phyloP scores from a whole-genome alignment of 495 filamentous ascomycete genomes.

The Peziza echinospora region DNA sequence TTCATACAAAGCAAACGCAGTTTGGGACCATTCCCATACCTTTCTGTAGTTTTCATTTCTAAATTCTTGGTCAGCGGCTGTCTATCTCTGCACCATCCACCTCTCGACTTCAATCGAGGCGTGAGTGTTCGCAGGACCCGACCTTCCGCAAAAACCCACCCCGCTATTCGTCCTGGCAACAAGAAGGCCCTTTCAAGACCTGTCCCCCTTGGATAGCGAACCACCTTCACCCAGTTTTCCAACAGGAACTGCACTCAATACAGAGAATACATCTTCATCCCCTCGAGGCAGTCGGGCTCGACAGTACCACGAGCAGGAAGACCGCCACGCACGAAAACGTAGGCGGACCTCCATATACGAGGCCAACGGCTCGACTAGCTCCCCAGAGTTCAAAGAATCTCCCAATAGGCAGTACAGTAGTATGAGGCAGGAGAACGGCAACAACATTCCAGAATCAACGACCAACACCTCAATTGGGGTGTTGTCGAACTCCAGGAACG shows the following conservation, averaged over 20 bases:
- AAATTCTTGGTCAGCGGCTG: slow-evolving; percentile 20
- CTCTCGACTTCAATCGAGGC: slow-evolving; percentile 19
- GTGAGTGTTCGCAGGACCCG: slow-evolving; percentile 19
- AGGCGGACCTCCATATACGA: slow-evolving; percentile 17
- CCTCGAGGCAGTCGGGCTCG: slow-evolving; percentile 9
- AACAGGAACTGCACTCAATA: slow-evolving; percentile 2
- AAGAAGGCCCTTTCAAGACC: slow-evolving; percentile 19
- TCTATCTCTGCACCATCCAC: slow-evolving; percentile 19
- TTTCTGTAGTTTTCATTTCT: too few species aligned
- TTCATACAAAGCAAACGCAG: too few species aligned
- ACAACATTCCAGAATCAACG: slow-evolving; percentile 10
- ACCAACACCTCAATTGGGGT: slow-evolving; percentile 5
- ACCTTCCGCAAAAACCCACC: slow-evolving; percentile 15
- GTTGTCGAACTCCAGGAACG: background rate
- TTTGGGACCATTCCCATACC: too few species aligned
- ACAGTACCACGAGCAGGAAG: slow-evolving; percentile 11
- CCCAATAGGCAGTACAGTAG: background rate
- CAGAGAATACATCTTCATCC: slow-evolving; percentile 4
- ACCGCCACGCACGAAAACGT: slow-evolving; percentile 11
- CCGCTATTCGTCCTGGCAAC: slow-evolving; percentile 20
- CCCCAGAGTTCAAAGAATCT: slow-evolving; percentile 3
- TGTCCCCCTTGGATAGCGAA: slow-evolving; percentile 20
- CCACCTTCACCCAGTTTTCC: slow-evolving; percentile 9
- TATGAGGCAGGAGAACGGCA: slow-evolving; percentile 18
- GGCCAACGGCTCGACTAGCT: slow-evolving; percentile 8